A percentile compares a stretch with the other conserved stretches of the same genome.
Conservation (phyloP, 2,329 filamentous ascomycete species). For the Sphaceloma murrayae region DNA sequence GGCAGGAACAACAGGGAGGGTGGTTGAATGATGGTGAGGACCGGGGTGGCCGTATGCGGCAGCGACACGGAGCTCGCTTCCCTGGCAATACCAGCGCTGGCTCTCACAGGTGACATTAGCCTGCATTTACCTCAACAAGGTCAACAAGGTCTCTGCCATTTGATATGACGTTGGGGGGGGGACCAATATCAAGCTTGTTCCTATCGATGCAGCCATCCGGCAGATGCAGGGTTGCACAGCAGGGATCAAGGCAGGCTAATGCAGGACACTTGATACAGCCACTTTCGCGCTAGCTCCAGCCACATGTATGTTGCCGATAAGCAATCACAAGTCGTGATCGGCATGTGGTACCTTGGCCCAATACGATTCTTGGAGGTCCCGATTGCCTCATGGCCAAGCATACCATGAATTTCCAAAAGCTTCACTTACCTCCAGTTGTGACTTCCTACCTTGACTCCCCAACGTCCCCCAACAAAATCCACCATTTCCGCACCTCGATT, state of each 20-base stretch:
- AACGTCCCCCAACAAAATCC: conserved; percentile 24
- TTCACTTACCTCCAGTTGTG: conserved; percentile 26
- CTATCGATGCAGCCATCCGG: neutral
- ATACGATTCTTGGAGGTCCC: too few relatives aligned
- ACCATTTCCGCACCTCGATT: too few relatives aligned
- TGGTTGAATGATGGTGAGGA: neutral
- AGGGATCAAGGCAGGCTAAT: conserved; percentile 11
- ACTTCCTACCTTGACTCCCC: conserved; percentile 20
- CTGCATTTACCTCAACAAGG: neutral
- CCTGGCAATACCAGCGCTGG: conserved; percentile 5
- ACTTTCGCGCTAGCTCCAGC: conserved; percentile 12
- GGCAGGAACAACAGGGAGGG: too few relatives aligned
- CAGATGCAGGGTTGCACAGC: conserved; percentile 3
- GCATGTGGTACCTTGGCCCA: too few relatives aligned
- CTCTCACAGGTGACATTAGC: conserved; percentile 7
- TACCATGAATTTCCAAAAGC: conserved; percentile 36
- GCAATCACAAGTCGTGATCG: neutral
- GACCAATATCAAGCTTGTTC: conserved; percentile 11
- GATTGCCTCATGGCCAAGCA: neutral
- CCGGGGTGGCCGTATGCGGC: neutral
- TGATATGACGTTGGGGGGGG: too few relatives aligned
- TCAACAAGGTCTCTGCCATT: too few relatives aligned
- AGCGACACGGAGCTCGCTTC: neutral
- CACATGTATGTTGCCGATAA: neutral
- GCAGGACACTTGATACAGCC: conserved; percentile 3